Percentiles rank a stretch among this genome's conserved stretches.
phyloP scores from a whole-genome alignment of 1,284 basidiomycete species.

The Pascua guehoae region DNA sequence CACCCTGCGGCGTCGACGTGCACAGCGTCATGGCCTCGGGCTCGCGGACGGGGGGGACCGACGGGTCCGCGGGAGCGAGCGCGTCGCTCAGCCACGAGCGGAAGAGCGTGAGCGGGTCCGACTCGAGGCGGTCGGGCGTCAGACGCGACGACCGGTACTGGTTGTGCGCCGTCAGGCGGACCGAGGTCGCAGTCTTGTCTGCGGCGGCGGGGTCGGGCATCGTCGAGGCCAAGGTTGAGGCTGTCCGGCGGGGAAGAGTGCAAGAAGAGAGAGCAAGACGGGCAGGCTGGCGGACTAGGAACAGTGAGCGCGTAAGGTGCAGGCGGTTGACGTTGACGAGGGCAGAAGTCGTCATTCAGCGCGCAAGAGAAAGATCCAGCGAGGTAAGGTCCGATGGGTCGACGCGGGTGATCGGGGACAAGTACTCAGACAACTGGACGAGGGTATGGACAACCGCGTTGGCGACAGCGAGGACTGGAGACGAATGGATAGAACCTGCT shows the following conservation, averaged over 20 bases:
- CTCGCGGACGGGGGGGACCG: constrained; percentile 61
- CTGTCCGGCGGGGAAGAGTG: neutral
- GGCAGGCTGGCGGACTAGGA: neutral
- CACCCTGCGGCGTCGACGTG: constrained; percentile 66
- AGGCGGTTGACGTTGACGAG: neutral
- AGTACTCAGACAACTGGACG: neutral
- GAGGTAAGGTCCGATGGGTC: neutral
- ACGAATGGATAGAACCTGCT: neutral
- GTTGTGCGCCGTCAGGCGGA: constrained; percentile 62
- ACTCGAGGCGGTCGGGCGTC: constrained; percentile 59
- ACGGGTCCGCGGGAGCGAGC: constrained; percentile 27
- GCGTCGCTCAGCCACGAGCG: constrained; percentile 75
- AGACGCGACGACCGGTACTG: constrained; percentile 68
- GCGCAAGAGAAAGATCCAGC: neutral
- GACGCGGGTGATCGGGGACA: too few species aligned
- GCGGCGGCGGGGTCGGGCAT: neutral
- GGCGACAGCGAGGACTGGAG: neutral
- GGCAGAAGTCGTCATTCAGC: neutral
- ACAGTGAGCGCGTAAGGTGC: neutral
- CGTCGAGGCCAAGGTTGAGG: neutral
- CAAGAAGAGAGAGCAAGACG: neutral
- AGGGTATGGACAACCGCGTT: neutral
- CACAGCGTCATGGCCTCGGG: constrained; percentile 85
- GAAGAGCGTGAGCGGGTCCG: constrained; percentile 77
- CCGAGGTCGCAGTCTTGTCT: constrained; percentile 12